Percentiles rank a stretch among this genome's conserved stretches.
phyloP scores from a whole-genome alignment of 2,329 filamentous ascomycete species.

The Ceratocystis cubensis region DNA sequence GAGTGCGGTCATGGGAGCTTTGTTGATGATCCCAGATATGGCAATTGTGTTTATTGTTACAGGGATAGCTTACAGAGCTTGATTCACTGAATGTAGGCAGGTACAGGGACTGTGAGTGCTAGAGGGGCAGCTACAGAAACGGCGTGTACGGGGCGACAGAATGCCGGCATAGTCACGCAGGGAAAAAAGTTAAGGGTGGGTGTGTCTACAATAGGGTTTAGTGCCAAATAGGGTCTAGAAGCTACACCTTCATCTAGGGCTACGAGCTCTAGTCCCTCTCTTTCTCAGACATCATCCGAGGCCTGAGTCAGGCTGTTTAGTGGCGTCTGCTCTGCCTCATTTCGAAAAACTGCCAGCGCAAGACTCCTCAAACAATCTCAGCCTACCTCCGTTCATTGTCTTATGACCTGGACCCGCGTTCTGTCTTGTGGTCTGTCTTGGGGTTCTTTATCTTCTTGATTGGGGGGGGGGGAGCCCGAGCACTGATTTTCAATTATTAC shows the following conservation, averaged over 20 bases:
- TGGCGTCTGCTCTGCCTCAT: neutral
- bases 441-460: neutral
- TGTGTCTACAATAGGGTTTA: neutral
- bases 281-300: neutral
- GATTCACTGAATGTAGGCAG: neutral
- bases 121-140: neutral
- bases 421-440: neutral
- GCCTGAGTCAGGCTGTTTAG: neutral
- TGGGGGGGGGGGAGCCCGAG: neutral
- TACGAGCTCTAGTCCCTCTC: neutral
- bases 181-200: neutral
- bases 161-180: neutral
- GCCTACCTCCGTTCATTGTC: neutral
- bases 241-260: neutral
- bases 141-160: neutral
- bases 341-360: constrained; percentile 7
- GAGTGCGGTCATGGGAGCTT: neutral
- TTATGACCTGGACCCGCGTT: neutral
- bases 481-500: neutral
- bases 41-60: neutral
- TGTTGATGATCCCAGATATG: neutral
- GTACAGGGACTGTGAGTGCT: neutral
- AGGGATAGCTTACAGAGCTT: neutral
- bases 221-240: neutral
- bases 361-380: constrained; percentile 4